Evolutionary conservation across 345 rosid genomes (phyloP).

Genomic region (Hypericum androsaemum): DNA sequence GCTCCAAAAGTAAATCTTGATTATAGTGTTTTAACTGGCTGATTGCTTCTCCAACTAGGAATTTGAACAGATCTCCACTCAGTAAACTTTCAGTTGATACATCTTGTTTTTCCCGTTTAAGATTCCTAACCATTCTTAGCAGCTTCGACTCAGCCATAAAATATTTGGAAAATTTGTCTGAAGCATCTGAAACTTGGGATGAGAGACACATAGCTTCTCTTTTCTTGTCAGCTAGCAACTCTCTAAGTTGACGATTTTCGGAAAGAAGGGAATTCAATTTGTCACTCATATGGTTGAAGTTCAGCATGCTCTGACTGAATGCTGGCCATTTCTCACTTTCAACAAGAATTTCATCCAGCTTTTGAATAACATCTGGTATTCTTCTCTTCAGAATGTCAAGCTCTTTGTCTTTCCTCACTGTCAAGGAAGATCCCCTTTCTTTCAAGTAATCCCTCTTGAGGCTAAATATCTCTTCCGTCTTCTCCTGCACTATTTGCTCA

Average conservation of each 20-base stretch:
- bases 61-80: conserved; percentile 36
- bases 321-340: conserved; percentile 38
- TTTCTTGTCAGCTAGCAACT: conserved; percentile 34
- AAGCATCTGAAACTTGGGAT: conserved; percentile 41
- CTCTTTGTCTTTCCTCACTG: conserved; percentile 60
- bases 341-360: conserved; percentile 45
- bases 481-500: conserved; percentile 43
- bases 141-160: conserved; percentile 36
- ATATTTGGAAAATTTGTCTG: conserved; percentile 30
- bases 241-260: conserved; percentile 43
- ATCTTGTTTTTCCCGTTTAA: conserved; percentile 38
- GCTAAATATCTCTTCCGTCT: conserved; percentile 54
- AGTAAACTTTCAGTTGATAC: conserved; percentile 41
- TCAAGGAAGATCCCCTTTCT: conserved; percentile 43
- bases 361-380: conserved; percentile 50
- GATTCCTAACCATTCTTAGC: conserved; percentile 25
- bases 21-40: conserved; percentile 22
- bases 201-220: conserved; percentile 31
- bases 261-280: conserved; percentile 37
- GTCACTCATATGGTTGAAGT: conserved; percentile 33
- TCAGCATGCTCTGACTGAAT: conserved; percentile 21
- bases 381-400: conserved; percentile 56
- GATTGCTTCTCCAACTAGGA: conserved; percentile 35
- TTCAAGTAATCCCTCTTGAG: conserved; percentile 50
- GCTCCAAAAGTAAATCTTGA: background rate